A percentile compares a stretch with the other conserved stretches of the same genome.
These are phyloP conservation scores for Nicotiana benthamiana DNA, from an alignment of 257 asterid genomes.

Conservation along the genomic window DNA sequence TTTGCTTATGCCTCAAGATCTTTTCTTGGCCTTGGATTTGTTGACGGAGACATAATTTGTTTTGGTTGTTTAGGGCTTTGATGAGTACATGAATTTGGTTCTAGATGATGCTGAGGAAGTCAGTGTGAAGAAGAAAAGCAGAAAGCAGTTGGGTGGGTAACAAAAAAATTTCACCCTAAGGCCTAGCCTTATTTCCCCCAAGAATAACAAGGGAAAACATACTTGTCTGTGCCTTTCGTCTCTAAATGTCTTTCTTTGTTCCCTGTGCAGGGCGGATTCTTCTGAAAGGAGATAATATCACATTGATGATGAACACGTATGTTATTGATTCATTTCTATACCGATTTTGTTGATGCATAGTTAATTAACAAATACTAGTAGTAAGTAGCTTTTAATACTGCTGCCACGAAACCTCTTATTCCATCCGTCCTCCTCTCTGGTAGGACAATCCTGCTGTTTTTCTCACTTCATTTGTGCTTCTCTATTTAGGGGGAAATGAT, in stretches of 20 bases:
- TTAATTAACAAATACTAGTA: not conserved
- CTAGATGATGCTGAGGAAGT: slow-evolving; percentile 7
- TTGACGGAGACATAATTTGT: not conserved
- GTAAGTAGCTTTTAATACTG: not conserved
- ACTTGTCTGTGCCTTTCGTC: not conserved
- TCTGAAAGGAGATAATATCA: slow-evolving; percentile 10
- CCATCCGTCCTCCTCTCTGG: not conserved
- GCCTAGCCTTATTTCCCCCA: not conserved
- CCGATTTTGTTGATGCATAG: not conserved
- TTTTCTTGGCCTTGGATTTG: not conserved
- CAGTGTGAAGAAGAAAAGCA: slow-evolving; percentile 4
- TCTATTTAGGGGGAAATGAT: not conserved
- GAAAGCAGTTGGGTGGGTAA: not conserved
- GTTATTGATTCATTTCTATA: not conserved
- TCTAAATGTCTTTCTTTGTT: not conserved
- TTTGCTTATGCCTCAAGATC: not conserved
- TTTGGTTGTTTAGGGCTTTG: not conserved
- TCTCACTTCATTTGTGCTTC: not conserved
- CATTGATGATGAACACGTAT: slow-evolving; percentile 7
- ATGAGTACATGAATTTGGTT: slow-evolving; percentile 10
- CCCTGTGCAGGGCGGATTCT: not conserved
- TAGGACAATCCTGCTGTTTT: not conserved
- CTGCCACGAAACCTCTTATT: not conserved
- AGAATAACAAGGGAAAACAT: not conserved
- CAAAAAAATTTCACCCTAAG: not conserved